A percentile compares a stretch with the other conserved stretches of the same genome.
Evolutionary conservation across 148 eudicot species (phyloP).

Genomic region (Camellia japonica): DNA sequence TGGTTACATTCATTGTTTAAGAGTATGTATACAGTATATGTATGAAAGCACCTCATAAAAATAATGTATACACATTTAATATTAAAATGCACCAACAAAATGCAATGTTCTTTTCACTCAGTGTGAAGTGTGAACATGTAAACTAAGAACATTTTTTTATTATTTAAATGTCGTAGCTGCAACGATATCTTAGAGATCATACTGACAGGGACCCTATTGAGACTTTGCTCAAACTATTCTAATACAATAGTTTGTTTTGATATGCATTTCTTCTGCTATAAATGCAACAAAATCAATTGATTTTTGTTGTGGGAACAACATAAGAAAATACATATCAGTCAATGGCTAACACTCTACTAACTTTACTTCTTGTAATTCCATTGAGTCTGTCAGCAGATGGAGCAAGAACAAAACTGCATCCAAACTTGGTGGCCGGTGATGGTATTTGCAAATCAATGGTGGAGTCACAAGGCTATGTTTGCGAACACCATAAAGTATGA

Average conservation of each 20-base stretch:
- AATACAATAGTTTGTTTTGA: background rate
- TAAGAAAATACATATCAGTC: no score
- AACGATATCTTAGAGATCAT: background rate
- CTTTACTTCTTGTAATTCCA: constrained; percentile 21
- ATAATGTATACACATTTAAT: no score
- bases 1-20: no score
- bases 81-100: no score
- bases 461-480: constrained; percentile 34
- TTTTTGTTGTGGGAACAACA: background rate
- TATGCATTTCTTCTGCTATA: constrained; percentile 8
- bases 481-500: constrained; percentile 46
- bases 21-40: no score
- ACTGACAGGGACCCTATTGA: background rate
- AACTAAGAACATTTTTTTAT: background rate
- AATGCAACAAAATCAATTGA: background rate
- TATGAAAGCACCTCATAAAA: no score
- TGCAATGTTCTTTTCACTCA: background rate
- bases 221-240: background rate
- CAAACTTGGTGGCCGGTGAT: background rate
- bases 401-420: constrained; percentile 28
- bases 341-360: constrained; percentile 17
- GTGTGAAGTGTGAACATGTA: no score
- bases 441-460: constrained; percentile 37
- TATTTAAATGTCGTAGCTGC: background rate
- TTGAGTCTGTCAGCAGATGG: constrained; percentile 27